Base-by-base conservation (phyloP, 805 yeast species). In the Lachancea meyersii region DNA sequence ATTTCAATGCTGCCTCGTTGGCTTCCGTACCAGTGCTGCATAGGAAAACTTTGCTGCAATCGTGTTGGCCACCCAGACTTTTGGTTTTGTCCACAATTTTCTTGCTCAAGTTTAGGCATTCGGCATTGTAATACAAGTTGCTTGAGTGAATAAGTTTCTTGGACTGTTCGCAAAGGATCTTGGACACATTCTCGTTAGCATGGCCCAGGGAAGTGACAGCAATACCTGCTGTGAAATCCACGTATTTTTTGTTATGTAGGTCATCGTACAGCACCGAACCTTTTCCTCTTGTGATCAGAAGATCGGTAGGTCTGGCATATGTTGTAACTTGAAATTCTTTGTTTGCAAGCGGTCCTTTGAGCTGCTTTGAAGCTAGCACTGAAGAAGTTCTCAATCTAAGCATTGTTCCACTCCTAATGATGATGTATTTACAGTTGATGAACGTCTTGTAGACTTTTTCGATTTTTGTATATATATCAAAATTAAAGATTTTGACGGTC, bases 201-300 rank as follows among this genome's bases (percentile, higher is more conserved):
- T 93, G 97, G 2, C 98, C 98, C 49, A 93, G 69, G 1, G 86
- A 82, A n/a, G 96, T 91, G 13, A 93, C 98, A 1, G 98, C 97
- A 52, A 93, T 91, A 41, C 98, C 98, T 1, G 97, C 88, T 1
- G 91, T 81, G 65, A 93, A 91, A 60, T 93, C 98, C 39, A 93
- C 72, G 57, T 82, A 93, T 59, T 82, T 74, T 31, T 77, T 72
- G 47, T 83, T 82, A 53, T 86, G 87, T 38, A 82, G 64, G 37
- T 60, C 64, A 62, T 93, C 98, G 71, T 80, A 88, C 42, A 93
- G 61, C 41, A 71, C 70, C n/a, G 88, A 77, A 16, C 95, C 96
- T 52, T 78, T 65, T 27, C 96, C 98, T 47, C 80, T 82, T 38
- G 82, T 79, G 44, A 91, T 71, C 14, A 87, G 84, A 38, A 88